Conservation (phyloP, 352 stramenopile genomes). For the Phytopythium ostracodes region DNA sequence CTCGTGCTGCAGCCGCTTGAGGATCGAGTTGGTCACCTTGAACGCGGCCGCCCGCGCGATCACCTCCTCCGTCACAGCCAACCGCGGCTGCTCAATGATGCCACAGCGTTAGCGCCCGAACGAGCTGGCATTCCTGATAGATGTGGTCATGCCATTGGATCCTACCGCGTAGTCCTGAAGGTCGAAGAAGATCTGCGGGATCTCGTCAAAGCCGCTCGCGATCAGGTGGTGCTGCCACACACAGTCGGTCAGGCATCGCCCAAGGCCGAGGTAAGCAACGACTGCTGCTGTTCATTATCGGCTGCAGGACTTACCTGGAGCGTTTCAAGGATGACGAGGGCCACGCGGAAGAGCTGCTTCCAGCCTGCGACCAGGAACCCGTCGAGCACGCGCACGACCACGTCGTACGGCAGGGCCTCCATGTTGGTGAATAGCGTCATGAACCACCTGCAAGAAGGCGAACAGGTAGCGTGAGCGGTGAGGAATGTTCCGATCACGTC, state of each 20-base stretch:
- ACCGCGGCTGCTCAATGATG: slow-evolving; percentile 19
- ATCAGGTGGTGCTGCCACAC: slow-evolving; percentile 43
- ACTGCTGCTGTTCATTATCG: no score
- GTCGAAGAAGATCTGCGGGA: slow-evolving; percentile 74
- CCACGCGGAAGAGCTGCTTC: slow-evolving; percentile 68
- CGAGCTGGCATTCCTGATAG: background rate
- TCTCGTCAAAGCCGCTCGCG: slow-evolving; percentile 59
- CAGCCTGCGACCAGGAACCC: slow-evolving; percentile 67
- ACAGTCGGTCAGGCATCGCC: background rate
- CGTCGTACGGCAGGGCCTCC: slow-evolving; percentile 59
- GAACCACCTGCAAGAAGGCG: slow-evolving; percentile 50
- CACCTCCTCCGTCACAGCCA: slow-evolving; percentile 21
- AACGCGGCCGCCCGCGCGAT: slow-evolving; percentile 21
- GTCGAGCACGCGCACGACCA: slow-evolving; percentile 57
- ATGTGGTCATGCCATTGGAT: background rate
- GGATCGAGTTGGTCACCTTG: slow-evolving; percentile 32
- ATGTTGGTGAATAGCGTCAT: slow-evolving; percentile 81
- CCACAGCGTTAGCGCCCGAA: background rate
- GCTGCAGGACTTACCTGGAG: slow-evolving; percentile 29
- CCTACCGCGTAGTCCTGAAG: slow-evolving; percentile 57
- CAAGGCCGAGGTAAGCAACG: no score
- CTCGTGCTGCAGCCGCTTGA: slow-evolving; percentile 26
- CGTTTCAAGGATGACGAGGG: slow-evolving; percentile 47
- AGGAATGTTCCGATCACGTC: background rate
- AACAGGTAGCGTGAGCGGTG: background rate